Conservation (phyloP, 2,329 filamentous ascomycete species). For the Cryphonectria carpinicola region DNA sequence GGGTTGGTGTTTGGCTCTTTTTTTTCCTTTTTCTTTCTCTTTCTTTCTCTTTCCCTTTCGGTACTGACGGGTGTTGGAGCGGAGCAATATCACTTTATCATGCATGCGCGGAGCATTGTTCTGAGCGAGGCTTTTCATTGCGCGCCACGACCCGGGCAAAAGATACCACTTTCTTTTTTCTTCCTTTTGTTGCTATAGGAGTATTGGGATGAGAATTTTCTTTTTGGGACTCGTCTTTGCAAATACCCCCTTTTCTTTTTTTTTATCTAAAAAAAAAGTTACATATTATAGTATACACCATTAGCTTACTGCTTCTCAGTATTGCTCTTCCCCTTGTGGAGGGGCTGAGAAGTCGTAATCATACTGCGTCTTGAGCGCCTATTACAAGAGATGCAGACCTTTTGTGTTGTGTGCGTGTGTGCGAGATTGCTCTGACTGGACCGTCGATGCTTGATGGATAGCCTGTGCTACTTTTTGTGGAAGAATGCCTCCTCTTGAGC, state of each 20-base stretch:
- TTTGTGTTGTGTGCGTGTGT: too few relatives aligned
- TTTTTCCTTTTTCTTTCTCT: too few relatives aligned
- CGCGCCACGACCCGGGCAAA: slow-evolving; percentile 20
- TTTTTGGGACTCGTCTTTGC: slow-evolving; percentile 18
- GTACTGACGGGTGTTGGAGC: neutral
- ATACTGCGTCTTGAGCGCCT: neutral
- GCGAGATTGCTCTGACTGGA: too few relatives aligned
- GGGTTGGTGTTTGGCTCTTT: neutral
- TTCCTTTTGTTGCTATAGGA: slow-evolving; percentile 18
- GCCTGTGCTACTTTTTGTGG: neutral
- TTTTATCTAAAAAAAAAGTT: neutral
- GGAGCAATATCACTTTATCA: neutral
- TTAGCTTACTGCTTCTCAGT: slow-evolving; percentile 3
- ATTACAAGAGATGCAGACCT: neutral
- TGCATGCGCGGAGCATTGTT: neutral
- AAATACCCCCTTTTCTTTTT: slow-evolving; percentile 15
- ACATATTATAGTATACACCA: neutral
- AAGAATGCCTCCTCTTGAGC: neutral
- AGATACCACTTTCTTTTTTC: slow-evolving; percentile 25
- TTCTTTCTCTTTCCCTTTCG: neutral
- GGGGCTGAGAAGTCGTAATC: neutral
- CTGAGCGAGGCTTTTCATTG: slow-evolving; percentile 11
- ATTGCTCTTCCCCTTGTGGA: neutral
- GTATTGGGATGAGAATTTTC: neutral
- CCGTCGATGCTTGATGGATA: neutral